Conservation (phyloP, 1,139 yeast genomes). For the Lodderomyces margitis region DNA sequence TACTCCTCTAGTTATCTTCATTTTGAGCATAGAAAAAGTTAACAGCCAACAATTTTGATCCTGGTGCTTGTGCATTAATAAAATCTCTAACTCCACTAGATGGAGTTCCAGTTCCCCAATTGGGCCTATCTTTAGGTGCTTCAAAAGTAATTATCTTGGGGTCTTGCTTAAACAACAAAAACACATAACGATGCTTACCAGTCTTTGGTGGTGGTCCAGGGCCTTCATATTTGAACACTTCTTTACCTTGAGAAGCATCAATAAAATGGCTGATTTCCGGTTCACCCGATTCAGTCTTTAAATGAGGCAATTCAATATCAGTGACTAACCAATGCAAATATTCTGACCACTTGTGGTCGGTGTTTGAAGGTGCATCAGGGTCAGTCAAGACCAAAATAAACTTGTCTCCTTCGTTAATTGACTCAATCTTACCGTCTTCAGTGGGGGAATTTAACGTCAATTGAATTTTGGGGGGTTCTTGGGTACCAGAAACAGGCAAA, state of each 20-base stretch:
- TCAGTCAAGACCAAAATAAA: constrained; percentile 81
- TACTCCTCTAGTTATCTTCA: constrained; percentile 39
- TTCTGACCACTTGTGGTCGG: constrained; percentile 86
- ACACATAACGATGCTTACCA: constrained; percentile 80
- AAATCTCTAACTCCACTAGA: constrained; percentile 76
- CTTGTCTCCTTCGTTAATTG: constrained; percentile 45
- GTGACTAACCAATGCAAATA: constrained; percentile 74
- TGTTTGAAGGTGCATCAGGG: constrained; percentile 88
- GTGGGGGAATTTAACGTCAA: constrained; percentile 57
- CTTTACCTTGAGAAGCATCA: constrained; percentile 39
- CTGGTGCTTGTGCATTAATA: constrained; percentile 59
- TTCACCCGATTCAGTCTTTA: constrained; percentile 24
- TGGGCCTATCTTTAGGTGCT: constrained; percentile 62
- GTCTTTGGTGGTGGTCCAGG: constrained; percentile 87
- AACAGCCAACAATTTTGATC: constrained; percentile 63
- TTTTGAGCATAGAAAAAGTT: constrained; percentile 81
- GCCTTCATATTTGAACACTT: constrained; percentile 54
- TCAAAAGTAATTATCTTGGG: constrained; percentile 29
- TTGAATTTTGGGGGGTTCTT: constrained; percentile 60
- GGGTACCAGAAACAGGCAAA: constrained; percentile 63
- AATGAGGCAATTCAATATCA: constrained; percentile 51
- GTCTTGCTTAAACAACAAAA: constrained; percentile 67
- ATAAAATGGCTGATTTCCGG: constrained; percentile 35
- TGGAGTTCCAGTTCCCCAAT: constrained; percentile 82
- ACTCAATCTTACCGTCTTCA: constrained; percentile 35